Conservation (phyloP, 2,329 filamentous ascomycete species). For the Aspergillus chevalieri region DNA sequence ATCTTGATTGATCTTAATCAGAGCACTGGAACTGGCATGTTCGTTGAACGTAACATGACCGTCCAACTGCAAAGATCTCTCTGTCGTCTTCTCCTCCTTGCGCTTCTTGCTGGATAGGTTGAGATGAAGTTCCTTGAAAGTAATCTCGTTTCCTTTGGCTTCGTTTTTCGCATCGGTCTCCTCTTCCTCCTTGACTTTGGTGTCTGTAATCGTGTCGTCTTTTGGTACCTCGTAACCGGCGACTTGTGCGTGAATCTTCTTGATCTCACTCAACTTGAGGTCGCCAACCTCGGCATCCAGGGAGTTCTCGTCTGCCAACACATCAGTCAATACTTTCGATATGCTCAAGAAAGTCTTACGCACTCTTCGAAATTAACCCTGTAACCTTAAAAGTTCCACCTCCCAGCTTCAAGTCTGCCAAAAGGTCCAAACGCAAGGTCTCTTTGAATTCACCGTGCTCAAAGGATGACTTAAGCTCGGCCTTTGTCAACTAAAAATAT, state of each 20-base stretch:
- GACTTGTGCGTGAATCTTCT: neutral
- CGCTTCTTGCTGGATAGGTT: neutral
- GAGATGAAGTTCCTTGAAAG: neutral
- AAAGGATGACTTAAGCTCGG: neutral
- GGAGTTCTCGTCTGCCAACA: neutral
- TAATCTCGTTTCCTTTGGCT: neutral
- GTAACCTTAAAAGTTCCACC: neutral
- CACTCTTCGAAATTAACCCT: neutral
- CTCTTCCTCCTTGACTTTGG: neutral
- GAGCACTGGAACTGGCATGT: neutral
- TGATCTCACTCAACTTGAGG: neutral
- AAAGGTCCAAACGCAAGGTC: neutral
- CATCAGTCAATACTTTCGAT: neutral
- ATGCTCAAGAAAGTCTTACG: neutral
- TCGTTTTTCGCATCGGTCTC: neutral
- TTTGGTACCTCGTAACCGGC: neutral
- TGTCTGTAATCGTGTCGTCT: neutral
- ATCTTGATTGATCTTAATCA: neutral
- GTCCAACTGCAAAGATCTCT: neutral
- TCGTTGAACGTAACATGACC: neutral
- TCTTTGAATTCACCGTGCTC: neutral
- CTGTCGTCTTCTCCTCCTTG: neutral
- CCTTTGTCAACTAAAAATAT: neutral
- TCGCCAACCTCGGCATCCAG: neutral
- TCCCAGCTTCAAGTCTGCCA: neutral